Evolutionary conservation across 2,329 filamentous ascomycete genomes (phyloP).

Genomic region (Fusarium robinianum): DNA sequence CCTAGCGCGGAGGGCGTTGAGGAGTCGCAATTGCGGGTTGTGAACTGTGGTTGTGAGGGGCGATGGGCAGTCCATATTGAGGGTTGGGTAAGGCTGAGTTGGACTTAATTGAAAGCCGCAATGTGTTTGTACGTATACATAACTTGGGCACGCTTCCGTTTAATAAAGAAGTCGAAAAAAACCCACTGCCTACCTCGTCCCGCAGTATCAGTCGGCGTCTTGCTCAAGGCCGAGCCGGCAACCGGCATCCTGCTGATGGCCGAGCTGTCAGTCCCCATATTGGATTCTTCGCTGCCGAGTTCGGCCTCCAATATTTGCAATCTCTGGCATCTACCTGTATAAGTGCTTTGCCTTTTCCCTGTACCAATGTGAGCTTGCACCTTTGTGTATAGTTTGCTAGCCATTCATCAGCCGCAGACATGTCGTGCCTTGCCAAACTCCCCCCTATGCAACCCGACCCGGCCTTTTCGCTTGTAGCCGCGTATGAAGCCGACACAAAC

Average conservation of each 20-base stretch:
- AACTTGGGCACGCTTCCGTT: too few relatives aligned
- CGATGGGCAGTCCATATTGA: too few relatives aligned
- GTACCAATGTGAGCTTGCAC: too few relatives aligned
- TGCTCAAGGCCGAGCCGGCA: too few relatives aligned
- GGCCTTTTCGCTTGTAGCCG: not conserved
- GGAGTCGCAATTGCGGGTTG: constrained; percentile 48
- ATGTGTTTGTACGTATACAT: too few relatives aligned
- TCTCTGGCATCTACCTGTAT: not conserved
- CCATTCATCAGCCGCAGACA: too few relatives aligned
- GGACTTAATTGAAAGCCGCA: too few relatives aligned
- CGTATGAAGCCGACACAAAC: constrained; percentile 20
- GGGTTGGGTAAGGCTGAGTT: too few relatives aligned
- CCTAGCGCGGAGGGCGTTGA: constrained; percentile 48
- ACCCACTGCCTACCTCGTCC: too few relatives aligned
- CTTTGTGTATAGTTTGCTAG: too few relatives aligned
- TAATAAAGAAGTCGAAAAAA: too few relatives aligned
- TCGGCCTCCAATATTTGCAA: not conserved
- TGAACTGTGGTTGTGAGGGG: constrained; percentile 37
- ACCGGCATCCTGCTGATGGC: not conserved
- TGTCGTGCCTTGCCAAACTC: not conserved
- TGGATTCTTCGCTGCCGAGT: not conserved
- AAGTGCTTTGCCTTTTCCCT: not conserved
- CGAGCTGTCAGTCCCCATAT: not conserved
- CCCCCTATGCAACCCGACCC: not conserved
- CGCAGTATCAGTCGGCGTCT: too few relatives aligned